phyloP scores from a whole-genome alignment of 805 yeast species.

The Metschnikowia proteae region DNA sequence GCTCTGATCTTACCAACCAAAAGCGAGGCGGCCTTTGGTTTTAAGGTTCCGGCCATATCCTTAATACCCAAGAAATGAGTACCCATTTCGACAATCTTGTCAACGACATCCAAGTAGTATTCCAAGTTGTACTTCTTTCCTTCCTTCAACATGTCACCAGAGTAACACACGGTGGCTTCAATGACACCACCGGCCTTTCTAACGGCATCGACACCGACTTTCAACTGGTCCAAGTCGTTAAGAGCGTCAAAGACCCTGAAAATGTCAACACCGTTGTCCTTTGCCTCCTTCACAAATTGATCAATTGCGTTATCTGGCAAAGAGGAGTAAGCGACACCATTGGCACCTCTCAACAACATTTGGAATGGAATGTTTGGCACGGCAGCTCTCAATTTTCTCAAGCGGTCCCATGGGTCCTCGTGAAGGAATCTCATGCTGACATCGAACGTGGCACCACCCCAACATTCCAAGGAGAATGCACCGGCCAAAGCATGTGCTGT shows the following conservation, averaged over 20 bases:
- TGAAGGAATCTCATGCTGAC: slow-evolving; percentile 97
- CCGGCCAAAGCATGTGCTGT: slow-evolving; percentile 88
- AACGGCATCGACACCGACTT: slow-evolving; percentile 97
- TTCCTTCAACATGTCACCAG: slow-evolving; percentile 96
- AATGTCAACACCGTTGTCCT: slow-evolving; percentile 93
- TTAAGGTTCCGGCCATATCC: slow-evolving; percentile 99
- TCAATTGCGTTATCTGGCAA: slow-evolving; percentile 98
- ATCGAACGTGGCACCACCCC: slow-evolving; percentile 99
- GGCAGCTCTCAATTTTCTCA: slow-evolving; percentile 77
- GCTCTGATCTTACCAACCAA: slow-evolving; percentile 79
- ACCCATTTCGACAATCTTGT: slow-evolving; percentile 84
- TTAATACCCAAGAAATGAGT: slow-evolving; percentile 96
- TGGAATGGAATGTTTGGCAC: slow-evolving; percentile 99
- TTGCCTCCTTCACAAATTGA: slow-evolving; percentile 92
- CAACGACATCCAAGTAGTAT: slow-evolving; percentile 80
- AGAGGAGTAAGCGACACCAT: slow-evolving; percentile 97
- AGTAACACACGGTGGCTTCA: slow-evolving; percentile 97
- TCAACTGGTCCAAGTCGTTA: slow-evolving; percentile 92
- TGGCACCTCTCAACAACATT: slow-evolving; percentile 98
- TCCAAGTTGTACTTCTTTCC: slow-evolving; percentile 94
- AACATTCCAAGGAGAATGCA: slow-evolving; percentile 95
- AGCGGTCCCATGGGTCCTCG: slow-evolving; percentile 98
- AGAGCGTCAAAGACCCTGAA: slow-evolving; percentile 97
- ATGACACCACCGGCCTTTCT: slow-evolving; percentile 98
- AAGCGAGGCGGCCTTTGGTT: slow-evolving; percentile 86